Percentiles rank a stretch among this genome's conserved stretches.
Evolutionary conservation across 192 early-diverging fungal species (phyloP).

Genomic region (Chytriomyces sp.): DNA sequence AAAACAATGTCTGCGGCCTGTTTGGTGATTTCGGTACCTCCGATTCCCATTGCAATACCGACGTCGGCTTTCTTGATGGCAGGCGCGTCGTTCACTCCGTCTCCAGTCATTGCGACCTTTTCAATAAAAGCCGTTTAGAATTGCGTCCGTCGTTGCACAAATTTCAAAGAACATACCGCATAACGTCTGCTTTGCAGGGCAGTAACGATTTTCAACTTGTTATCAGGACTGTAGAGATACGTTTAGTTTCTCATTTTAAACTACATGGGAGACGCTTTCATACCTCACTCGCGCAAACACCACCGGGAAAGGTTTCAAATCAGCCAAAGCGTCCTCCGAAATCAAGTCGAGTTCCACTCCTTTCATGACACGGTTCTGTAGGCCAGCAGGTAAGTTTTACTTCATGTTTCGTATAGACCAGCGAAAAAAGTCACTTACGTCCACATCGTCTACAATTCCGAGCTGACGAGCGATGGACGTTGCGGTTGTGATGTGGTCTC

Average conservation of each 20-base stretch:
- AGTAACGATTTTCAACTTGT: conserved; percentile 93
- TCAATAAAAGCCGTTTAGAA: neutral
- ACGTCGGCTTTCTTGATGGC: conserved; percentile 95
- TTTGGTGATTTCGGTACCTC: conserved; percentile 97
- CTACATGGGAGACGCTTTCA: neutral
- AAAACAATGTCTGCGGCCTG: conserved; percentile 97
- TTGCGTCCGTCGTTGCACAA: neutral
- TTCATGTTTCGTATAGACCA: neutral
- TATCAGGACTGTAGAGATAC: conserved; percentile 72
- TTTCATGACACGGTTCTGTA: conserved; percentile 76
- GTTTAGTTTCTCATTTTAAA: neutral
- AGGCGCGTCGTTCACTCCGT: conserved; percentile 94
- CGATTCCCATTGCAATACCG: conserved; percentile 96
- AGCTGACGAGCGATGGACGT: conserved; percentile 89
- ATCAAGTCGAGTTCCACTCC: conserved; percentile 89
- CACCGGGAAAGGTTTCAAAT: conserved; percentile 85
- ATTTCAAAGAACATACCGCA: conserved; percentile 37
- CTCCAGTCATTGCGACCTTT: conserved; percentile 91
- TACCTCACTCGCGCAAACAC: conserved; percentile 93
- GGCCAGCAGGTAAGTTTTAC: neutral
- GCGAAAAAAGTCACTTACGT: conserved; percentile 17
- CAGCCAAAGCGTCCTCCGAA: conserved; percentile 84
- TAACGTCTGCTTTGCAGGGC: conserved; percentile 82
- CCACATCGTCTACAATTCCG: conserved; percentile 77
- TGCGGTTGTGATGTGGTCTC: conserved; percentile 93